phyloP scores from a whole-genome alignment of 2,329 filamentous ascomycete species.

The Cladosporium austrohemisphaericum region DNA sequence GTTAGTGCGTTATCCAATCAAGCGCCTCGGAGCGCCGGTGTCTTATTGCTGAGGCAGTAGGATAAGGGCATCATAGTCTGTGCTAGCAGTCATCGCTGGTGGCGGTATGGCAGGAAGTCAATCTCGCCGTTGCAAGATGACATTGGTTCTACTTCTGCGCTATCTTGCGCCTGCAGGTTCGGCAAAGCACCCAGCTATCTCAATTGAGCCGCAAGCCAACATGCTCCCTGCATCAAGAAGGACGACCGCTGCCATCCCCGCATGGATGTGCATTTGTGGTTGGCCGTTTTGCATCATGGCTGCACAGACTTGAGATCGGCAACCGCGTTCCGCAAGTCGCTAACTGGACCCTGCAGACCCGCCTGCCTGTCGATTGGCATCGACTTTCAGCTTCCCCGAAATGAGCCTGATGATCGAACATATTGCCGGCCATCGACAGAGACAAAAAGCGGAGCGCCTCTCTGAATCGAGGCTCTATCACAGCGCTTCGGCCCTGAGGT shows the following conservation, averaged over 20 bases:
- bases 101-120: no score
- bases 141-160: no score
- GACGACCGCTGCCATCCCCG: neutral
- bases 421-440: constrained; percentile 5
- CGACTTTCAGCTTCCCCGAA: neutral
- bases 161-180: no score
- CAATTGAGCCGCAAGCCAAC: neutral
- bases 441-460: neutral
- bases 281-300: neutral
- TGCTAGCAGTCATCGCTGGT: no score
- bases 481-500: neutral
- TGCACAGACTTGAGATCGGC: constrained; percentile 8
- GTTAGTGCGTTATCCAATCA: neutral
- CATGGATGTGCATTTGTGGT: neutral
- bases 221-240: neutral
- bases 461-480: neutral
- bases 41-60: no score
- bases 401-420: neutral
- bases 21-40: neutral
- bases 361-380: constrained; percentile 1
- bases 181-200: neutral
- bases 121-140: no score
- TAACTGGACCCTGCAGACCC: constrained; percentile 6
- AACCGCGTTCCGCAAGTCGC: constrained; percentile 4
- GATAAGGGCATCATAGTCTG: no score